A percentile compares a stretch with the other conserved stretches of the same genome.
phyloP scores from a whole-genome alignment of 352 stramenopile species.

The Pythium graminicola region DNA sequence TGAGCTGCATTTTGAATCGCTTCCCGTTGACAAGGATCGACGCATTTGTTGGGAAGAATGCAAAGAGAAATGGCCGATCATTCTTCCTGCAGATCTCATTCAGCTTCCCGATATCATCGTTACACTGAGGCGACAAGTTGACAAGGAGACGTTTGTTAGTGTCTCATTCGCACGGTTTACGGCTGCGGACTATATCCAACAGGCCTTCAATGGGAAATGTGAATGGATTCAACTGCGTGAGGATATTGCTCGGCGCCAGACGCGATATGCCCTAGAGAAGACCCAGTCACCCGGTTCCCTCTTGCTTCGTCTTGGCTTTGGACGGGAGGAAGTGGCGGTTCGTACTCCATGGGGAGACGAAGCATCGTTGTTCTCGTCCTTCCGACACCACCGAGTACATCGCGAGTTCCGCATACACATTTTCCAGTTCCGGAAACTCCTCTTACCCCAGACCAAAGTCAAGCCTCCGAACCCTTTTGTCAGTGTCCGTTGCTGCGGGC shows the following conservation, averaged over 20 bases:
- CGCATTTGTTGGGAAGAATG: conserved; percentile 43
- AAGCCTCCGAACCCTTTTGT: conserved; percentile 69
- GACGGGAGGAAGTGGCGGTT: conserved; percentile 55
- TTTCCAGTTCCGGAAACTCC: conserved; percentile 67
- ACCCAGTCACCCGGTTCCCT: conserved; percentile 44
- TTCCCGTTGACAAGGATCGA: conserved; percentile 41
- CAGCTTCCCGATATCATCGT: conserved; percentile 65
- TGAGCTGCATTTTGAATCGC: conserved; percentile 43
- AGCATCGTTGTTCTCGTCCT: conserved; percentile 32
- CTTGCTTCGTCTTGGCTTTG: conserved; percentile 56
- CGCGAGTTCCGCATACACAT: conserved; percentile 74
- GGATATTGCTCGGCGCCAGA: conserved; percentile 54
- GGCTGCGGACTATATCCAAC: conserved; percentile 32
- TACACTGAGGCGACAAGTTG: conserved; percentile 50
- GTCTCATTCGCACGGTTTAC: conserved; percentile 46
- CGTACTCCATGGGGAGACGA: conserved; percentile 48
- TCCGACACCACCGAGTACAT: conserved; percentile 42
- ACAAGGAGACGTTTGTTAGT: conserved; percentile 55
- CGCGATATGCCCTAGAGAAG: conserved; percentile 43
- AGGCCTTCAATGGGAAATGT: conserved; percentile 36
- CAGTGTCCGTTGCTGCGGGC: conserved; percentile 61
- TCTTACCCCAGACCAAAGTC: conserved; percentile 39
- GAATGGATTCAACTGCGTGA: conserved; percentile 57
- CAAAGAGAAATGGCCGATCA: conserved; percentile 40
- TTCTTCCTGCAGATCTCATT: conserved; percentile 56